Evolutionary conservation across 176 grass and related monocot genomes (phyloP), one percentile per base, ranked within the genome.

Genomic region (Triticum timopheevii): DNA sequence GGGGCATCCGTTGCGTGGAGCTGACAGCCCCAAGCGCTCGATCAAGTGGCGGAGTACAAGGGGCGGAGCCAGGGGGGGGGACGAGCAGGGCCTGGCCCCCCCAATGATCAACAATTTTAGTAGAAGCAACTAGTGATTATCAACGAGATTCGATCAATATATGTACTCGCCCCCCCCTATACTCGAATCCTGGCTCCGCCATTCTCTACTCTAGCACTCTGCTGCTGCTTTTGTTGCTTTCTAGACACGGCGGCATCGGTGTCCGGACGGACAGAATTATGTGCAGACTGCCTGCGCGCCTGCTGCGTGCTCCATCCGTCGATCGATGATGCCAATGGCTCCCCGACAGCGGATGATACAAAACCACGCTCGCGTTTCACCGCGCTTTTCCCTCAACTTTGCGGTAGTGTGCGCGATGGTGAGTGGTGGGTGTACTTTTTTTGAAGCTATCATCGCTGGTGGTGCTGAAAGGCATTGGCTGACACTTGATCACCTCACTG

Each of bases 291-390:
- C 63, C 65, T 44, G 42, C 40, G 40, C 69, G 76, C 77, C 66
- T 89, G 82, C 82, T 65, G 33, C 34, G 54, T 58, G 54, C 56
- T 2, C 54, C 54, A 3, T 59, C 56, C 56, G 3, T 63, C 61
- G 6, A 39, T 38, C 19, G 23, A 56, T 61, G 23, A 54, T 62
- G 88, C 78, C 83, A 90, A 63, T 35, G 64, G 78, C 88, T 70
- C 88, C 19, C 12, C 9, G 88, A 86, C 73, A 86, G 65, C 65
- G 34, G 40, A 90, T 61, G 65, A 42, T 83, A 83, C 88, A 86
- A 90, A 86, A 61, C 54, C 50, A 54, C 80, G 66, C 35, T 13
- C 65, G 28, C 27, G 7, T 38, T 44, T 82, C 66, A 67, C 61
- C 22, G 35, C 28, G 1, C 61, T 80, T 28, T 33, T 9, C 31